Conservation (phyloP, 768 basidiomycete genomes). For the Obba rivulosa region DNA sequence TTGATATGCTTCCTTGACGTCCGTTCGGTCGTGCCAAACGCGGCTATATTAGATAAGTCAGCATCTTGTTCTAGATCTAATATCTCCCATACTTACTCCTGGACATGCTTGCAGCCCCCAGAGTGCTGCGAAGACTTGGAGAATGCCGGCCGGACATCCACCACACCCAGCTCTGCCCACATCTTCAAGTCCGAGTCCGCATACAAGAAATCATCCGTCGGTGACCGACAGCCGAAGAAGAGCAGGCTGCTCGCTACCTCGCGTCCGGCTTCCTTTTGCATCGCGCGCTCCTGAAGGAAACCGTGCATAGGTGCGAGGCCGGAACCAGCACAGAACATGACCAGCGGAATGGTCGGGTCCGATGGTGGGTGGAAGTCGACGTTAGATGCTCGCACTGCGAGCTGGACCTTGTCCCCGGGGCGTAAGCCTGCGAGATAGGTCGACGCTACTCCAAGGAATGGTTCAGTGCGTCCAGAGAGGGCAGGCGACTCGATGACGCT, state of each 20-base stretch:
- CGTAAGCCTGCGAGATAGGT: conserved; percentile 35
- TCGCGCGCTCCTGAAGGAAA: conserved; percentile 45
- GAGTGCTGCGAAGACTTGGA: conserved; percentile 12
- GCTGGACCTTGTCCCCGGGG: conserved; percentile 34
- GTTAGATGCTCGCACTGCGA: conserved; percentile 33
- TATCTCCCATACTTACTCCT: conserved; percentile 5
- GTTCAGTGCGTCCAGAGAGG: conserved; percentile 24
- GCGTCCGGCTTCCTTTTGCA: conserved; percentile 38
- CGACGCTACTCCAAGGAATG: conserved; percentile 41
- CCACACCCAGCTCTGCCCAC: conserved; percentile 35
- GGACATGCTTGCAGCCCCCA: conserved; percentile 13
- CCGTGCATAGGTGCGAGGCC: conserved; percentile 47
- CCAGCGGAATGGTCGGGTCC: conserved; percentile 33
- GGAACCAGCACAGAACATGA: conserved; percentile 43
- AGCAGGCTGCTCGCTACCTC: conserved; percentile 33
- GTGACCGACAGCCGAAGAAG: conserved; percentile 40
- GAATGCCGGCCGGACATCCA: conserved; percentile 39
- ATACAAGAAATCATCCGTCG: conserved; percentile 37
- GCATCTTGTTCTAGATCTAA: neutral
- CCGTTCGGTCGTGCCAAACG: conserved; percentile 33
- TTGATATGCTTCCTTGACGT: conserved; percentile 24
- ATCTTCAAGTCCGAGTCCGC: conserved; percentile 30
- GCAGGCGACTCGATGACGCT: conserved; percentile 37
- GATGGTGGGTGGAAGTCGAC: conserved; percentile 37
- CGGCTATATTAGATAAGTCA: conserved; percentile 26